Percentiles rank a stretch among this genome's conserved stretches.
Conservation (phyloP, 2,329 filamentous ascomycete species). For the Trichoderma guizhouense region DNA sequence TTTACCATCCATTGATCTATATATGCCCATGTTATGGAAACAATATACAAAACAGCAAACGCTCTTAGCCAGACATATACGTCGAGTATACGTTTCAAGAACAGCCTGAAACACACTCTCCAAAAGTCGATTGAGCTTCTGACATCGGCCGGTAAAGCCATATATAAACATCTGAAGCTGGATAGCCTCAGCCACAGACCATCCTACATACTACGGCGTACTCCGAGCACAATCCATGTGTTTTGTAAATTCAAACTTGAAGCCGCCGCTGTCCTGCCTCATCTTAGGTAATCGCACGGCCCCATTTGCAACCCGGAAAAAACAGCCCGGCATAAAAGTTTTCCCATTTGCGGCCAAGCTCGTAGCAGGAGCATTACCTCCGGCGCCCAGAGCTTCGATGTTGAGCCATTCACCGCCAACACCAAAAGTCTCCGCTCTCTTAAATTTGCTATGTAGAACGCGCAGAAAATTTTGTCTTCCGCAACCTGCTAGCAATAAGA, state of each 20-base stretch:
- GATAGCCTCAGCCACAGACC: background rate
- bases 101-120: background rate
- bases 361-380: constrained; percentile 12
- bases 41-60: background rate
- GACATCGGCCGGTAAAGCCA: background rate
- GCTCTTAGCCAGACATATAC: background rate
- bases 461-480: background rate
- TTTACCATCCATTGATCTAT: background rate
- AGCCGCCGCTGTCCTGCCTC: background rate
- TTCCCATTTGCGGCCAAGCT: constrained; percentile 8
- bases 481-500: background rate
- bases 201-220: background rate
- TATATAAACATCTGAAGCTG: background rate
- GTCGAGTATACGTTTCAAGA: background rate
- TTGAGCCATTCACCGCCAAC: background rate
- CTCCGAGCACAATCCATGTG: background rate
- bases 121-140: background rate
- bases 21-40: background rate
- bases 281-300: background rate
- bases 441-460: background rate
- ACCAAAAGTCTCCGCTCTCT: background rate
- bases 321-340: constrained; percentile 6
- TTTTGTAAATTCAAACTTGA: background rate
- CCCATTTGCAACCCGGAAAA: background rate
- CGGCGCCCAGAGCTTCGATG: background rate